These are phyloP conservation scores for Lentinula boryana DNA, from an alignment of 768 basidiomycete genomes.

Conservation along the genomic window DNA sequence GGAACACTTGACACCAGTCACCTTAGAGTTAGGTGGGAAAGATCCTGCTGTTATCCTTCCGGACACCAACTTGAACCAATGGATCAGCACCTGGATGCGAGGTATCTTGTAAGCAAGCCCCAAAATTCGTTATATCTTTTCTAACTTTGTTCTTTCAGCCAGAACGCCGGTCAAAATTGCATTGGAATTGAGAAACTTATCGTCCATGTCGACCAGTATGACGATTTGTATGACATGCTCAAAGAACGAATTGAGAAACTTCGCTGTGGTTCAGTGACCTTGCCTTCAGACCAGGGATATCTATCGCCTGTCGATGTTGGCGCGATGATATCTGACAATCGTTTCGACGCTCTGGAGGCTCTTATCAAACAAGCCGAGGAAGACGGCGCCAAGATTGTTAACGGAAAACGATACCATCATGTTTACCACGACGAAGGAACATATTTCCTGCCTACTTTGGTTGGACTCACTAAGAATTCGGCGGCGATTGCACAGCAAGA, in stretches of 20 bases:
- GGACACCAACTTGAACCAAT: constrained; percentile 74
- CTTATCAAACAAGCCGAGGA: constrained; percentile 66
- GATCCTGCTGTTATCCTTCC: constrained; percentile 91
- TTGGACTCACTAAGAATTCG: constrained; percentile 65
- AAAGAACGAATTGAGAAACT: constrained; percentile 58
- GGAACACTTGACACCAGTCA: constrained; percentile 83
- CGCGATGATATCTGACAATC: constrained; percentile 73
- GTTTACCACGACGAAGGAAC: constrained; percentile 64
- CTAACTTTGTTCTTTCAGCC: constrained; percentile 38
- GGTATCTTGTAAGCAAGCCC: constrained; percentile 75
- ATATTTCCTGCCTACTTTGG: constrained; percentile 84
- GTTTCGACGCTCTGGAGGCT: constrained; percentile 62
- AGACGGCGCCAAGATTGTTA: constrained; percentile 54
- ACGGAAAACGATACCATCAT: constrained; percentile 64
- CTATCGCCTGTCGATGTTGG: constrained; percentile 78
- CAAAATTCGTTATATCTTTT: background rate
- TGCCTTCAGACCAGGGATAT: constrained; percentile 60
- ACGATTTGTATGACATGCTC: constrained; percentile 65
- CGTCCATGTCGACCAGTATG: constrained; percentile 74
- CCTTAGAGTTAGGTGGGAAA: constrained; percentile 92
- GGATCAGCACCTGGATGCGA: constrained; percentile 81
- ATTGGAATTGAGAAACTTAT: constrained; percentile 94
- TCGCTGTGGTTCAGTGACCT: constrained; percentile 73
- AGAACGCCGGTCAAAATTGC: constrained; percentile 93
- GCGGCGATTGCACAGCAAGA: constrained; percentile 81